A percentile compares a stretch with the other conserved stretches of the same genome.
These are phyloP conservation scores for Trametes meyenii DNA, from an alignment of 768 basidiomycete species.

Conservation along the genomic window DNA sequence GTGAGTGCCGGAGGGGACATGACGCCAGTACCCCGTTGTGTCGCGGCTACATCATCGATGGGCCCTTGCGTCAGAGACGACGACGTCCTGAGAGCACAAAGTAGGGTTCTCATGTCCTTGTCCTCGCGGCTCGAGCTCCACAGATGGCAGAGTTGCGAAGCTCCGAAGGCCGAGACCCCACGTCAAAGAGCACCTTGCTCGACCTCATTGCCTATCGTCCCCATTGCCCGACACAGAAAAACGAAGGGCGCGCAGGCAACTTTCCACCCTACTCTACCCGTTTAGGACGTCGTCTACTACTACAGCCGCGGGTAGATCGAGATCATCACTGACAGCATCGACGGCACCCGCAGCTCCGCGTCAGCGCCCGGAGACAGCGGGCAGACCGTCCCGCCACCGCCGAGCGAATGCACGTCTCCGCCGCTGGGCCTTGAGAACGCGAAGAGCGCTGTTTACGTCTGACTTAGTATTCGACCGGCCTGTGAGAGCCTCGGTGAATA, in stretches of 20 bases:
- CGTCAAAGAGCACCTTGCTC: neutral
- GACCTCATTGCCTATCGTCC: neutral
- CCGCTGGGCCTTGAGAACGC: conserved; percentile 9
- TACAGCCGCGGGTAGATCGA: conserved; percentile 1
- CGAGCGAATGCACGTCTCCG: neutral
- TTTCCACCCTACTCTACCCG: neutral
- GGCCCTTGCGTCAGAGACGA: conserved; percentile 3
- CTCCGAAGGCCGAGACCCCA: conserved; percentile 7
- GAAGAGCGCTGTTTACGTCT: conserved; percentile 16
- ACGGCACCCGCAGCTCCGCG: neutral
- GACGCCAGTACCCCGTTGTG: neutral
- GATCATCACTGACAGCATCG: neutral
- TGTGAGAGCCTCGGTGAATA: neutral
- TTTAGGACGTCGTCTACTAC: neutral
- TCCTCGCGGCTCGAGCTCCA: neutral
- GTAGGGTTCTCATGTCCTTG: neutral
- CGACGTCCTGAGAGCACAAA: neutral
- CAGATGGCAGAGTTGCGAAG: neutral
- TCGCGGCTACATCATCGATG: conserved; percentile 5
- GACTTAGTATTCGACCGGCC: conserved; percentile 1
- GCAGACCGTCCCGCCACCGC: conserved; percentile 4
- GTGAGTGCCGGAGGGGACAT: neutral
- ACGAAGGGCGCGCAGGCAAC: neutral
- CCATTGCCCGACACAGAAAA: neutral
- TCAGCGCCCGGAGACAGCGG: conserved; percentile 10